Conservation (phyloP, 1,284 basidiomycete species). For the Tranzscheliella williamsii region DNA sequence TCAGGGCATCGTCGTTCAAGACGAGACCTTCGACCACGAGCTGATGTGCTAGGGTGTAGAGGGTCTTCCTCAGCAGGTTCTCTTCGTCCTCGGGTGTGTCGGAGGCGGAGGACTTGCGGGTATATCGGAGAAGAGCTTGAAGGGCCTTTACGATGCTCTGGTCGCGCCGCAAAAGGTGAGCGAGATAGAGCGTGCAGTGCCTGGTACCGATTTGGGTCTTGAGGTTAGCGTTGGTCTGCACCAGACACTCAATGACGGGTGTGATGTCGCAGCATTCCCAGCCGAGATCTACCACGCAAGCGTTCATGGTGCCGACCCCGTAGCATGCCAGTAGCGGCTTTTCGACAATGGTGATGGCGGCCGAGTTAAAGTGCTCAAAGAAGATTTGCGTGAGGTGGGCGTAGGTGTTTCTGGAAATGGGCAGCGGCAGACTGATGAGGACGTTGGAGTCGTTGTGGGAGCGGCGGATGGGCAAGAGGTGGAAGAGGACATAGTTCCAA, state of each 20-base stretch:
- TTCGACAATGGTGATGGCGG: slow-evolving; percentile 80
- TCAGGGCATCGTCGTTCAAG: slow-evolving; percentile 28
- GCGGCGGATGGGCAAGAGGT: slow-evolving; percentile 74
- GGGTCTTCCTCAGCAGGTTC: slow-evolving; percentile 12
- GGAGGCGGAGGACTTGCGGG: slow-evolving; percentile 20
- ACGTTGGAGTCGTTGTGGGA: slow-evolving; percentile 85
- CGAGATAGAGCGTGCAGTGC: slow-evolving; percentile 55
- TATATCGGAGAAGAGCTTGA: slow-evolving; percentile 42
- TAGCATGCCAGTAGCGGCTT: slow-evolving; percentile 82
- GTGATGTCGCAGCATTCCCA: slow-evolving; percentile 75
- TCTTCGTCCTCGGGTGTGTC: slow-evolving; percentile 13
- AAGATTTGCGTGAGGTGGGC: slow-evolving; percentile 82
- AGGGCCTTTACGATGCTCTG: slow-evolving; percentile 46
- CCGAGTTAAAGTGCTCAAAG: slow-evolving; percentile 93
- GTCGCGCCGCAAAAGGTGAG: slow-evolving; percentile 51
- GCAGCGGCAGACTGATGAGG: slow-evolving; percentile 73
- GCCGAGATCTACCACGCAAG: slow-evolving; percentile 83
- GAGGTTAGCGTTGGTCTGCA: slow-evolving; percentile 39
- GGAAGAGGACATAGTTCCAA: slow-evolving; percentile 83
- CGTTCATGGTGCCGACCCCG: slow-evolving; percentile 76
- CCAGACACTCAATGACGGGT: slow-evolving; percentile 77
- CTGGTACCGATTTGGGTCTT: slow-evolving; percentile 44
- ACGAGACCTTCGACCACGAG: slow-evolving; percentile 46
- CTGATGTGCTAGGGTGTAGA: slow-evolving; percentile 43
- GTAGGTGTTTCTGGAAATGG: slow-evolving; percentile 73